phyloP scores from a whole-genome alignment of 169 alveolate genomes.

The Plasmodium coatneyi region DNA sequence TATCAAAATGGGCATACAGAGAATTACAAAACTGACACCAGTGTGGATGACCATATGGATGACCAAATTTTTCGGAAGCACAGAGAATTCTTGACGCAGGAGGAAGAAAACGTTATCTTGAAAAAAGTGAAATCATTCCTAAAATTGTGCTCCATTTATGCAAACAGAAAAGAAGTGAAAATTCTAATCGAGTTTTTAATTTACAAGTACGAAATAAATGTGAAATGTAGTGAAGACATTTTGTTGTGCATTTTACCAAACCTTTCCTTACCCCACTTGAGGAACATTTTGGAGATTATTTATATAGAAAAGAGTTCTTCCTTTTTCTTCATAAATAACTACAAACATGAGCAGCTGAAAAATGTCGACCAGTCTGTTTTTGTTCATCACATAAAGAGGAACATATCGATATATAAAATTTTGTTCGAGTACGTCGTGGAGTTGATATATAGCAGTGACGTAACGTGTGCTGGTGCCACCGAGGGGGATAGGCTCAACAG shows the following conservation, averaged over 20 bases:
- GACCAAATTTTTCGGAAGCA: constrained; percentile 43
- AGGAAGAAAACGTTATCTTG: constrained; percentile 38
- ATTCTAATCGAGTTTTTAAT: constrained; percentile 54
- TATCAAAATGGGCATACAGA: not conserved
- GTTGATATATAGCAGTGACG: constrained; percentile 2
- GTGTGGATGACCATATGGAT: not conserved
- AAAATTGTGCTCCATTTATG: constrained; percentile 54
- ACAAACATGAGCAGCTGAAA: constrained; percentile 10
- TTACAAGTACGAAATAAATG: constrained; percentile 69
- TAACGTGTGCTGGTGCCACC: not conserved
- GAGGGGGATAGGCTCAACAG: not conserved
- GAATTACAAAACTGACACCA: not conserved
- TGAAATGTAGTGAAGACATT: constrained; percentile 58
- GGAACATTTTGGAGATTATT: constrained; percentile 53
- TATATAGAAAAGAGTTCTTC: constrained; percentile 51
- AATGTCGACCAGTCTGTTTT: constrained; percentile 20
- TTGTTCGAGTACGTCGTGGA: constrained; percentile 27
- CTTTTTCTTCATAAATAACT: constrained; percentile 43
- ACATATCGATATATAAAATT: constrained; percentile 45
- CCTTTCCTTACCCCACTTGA: constrained; percentile 4
- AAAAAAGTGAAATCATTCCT: constrained; percentile 46
- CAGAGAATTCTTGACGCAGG: constrained; percentile 62
- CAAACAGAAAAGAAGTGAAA: constrained; percentile 50
- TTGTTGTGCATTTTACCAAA: constrained; percentile 40
- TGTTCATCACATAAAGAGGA: constrained; percentile 45